Evolutionary conservation across 208 protist species (phyloP).

Genomic region (Wallacemonas sp.): DNA sequence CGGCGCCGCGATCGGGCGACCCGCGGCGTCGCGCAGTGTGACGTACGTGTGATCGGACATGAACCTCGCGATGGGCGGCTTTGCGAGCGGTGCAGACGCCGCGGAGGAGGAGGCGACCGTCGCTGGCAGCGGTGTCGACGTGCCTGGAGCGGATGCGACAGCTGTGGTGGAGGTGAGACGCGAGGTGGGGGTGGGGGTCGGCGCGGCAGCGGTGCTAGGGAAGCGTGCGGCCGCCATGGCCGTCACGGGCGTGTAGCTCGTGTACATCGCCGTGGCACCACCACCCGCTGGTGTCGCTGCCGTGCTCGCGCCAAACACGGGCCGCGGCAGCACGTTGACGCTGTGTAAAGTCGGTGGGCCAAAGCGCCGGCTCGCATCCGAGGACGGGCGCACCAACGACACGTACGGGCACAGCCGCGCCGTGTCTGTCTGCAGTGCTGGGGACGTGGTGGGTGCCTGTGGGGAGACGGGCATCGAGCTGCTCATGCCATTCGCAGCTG

Average conservation of each 20-base stretch:
- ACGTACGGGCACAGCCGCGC: slow-evolving; percentile 8
- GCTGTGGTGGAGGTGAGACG: neutral
- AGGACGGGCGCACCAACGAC: neutral
- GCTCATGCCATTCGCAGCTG: no score
- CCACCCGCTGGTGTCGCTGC: no score
- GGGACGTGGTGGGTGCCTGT: neutral
- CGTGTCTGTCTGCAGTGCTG: neutral
- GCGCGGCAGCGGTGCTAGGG: neutral
- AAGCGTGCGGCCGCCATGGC: neutral
- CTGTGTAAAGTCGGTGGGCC: neutral
- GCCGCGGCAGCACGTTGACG: neutral
- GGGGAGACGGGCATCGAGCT: no score
- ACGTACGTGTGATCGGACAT: slow-evolving; percentile 8
- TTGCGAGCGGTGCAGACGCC: neutral
- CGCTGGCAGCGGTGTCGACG: no score
- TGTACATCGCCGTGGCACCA: slow-evolving; percentile 7
- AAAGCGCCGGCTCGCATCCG: neutral
- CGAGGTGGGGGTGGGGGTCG: neutral
- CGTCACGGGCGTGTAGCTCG: slow-evolving; percentile 7
- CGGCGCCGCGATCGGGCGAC: slow-evolving; percentile 15
- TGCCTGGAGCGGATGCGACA: neutral
- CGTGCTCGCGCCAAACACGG: no score
- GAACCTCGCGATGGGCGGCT: slow-evolving; percentile 2
- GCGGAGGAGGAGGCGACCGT: no score
- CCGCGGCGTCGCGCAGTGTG: slow-evolving; percentile 11